Percentiles rank a stretch among this genome's conserved stretches.
Conservation (phyloP, 176 grass and related monocot species). For the Phoenix roebelenii region DNA sequence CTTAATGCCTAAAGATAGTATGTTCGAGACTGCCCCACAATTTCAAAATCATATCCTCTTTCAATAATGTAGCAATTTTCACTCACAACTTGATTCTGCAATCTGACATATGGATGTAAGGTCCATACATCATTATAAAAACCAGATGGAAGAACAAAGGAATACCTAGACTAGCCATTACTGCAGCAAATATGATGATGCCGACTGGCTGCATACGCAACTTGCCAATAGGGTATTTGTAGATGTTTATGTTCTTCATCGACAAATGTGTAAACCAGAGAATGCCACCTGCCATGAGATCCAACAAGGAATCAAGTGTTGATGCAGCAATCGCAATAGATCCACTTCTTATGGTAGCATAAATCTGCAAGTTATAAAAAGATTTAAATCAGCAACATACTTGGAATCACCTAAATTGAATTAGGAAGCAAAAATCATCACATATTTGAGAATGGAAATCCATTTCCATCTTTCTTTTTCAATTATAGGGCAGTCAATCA, state of each 20-base stretch:
- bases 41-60: background rate
- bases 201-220: constrained; percentile 21
- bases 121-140: background rate
- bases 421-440: too few relatives aligned
- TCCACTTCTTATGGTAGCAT: constrained; percentile 21
- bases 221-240: constrained; percentile 26
- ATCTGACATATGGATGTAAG: background rate
- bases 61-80: too few relatives aligned
- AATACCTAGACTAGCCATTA: constrained; percentile 26
- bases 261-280: constrained; percentile 26
- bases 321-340: constrained; percentile 29
- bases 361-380: constrained; percentile 4
- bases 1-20: too few relatives aligned
- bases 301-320: constrained; percentile 23
- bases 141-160: background rate
- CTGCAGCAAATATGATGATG: constrained; percentile 26
- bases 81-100: background rate
- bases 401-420: too few relatives aligned
- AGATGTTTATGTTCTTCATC: constrained; percentile 23
- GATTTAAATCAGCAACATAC: too few relatives aligned
- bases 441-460: too few relatives aligned
- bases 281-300: constrained; percentile 27
- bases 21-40: too few relatives aligned
- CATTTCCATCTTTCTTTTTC: too few relatives aligned
- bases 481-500: too few relatives aligned